phyloP scores from a whole-genome alignment of 768 basidiomycete genomes.

The Tulasnella sp. region DNA sequence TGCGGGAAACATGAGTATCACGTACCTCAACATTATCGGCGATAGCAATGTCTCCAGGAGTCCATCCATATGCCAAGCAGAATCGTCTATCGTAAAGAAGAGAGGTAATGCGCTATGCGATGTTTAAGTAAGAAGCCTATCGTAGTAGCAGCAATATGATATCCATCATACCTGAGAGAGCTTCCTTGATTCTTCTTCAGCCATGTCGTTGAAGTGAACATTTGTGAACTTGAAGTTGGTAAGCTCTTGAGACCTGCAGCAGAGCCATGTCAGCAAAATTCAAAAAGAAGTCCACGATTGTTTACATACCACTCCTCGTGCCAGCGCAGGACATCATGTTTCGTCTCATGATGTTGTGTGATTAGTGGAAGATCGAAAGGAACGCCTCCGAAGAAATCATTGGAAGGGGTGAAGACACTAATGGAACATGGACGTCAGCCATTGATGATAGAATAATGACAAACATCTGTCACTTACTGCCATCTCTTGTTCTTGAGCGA shows the following conservation, averaged over 20 bases:
- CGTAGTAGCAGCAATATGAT: too few species aligned
- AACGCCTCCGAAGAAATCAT: neutral
- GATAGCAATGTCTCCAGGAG: neutral
- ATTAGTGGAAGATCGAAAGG: neutral
- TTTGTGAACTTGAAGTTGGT: neutral
- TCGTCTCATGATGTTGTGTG: neutral
- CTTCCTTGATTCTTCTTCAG: neutral
- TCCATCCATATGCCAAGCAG: neutral
- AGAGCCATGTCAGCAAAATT: neutral
- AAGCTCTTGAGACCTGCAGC: constrained; percentile 2
- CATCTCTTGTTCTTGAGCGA: neutral
- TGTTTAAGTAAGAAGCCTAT: too few species aligned
- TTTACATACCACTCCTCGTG: neutral
- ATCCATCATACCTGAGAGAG: too few species aligned
- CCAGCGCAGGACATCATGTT: neutral
- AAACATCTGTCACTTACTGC: neutral
- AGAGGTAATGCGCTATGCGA: neutral
- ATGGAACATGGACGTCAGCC: too few species aligned
- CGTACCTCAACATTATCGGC: constrained; percentile 2
- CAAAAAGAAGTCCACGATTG: neutral
- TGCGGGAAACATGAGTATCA: neutral
- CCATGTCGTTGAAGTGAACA: neutral
- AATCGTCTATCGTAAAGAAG: neutral
- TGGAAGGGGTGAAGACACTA: neutral
- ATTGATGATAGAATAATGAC: too few species aligned